Percentiles rank a stretch among this genome's conserved stretches.
Conservation (phyloP, 169 alveolate species). For the Eimeria sp. region DNA sequence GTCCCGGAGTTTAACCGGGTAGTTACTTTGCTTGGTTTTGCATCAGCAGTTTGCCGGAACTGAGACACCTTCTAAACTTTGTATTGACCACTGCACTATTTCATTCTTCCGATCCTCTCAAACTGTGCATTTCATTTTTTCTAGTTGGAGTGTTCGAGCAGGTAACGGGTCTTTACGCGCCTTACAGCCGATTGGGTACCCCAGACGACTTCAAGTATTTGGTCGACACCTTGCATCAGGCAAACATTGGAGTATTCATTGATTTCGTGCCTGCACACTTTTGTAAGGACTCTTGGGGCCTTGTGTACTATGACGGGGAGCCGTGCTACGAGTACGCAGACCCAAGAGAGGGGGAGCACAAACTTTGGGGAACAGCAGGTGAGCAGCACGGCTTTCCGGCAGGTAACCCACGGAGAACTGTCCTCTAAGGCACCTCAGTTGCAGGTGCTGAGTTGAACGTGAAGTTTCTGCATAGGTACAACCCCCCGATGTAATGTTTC, state of each 20-base stretch:
- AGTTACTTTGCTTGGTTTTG: neutral
- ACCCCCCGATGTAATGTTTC: neutral
- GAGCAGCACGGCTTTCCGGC: neutral
- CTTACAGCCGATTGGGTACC: slow-evolving; percentile 88
- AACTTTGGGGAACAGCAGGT: slow-evolving; percentile 89
- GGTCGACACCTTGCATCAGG: slow-evolving; percentile 87
- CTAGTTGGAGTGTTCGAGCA: neutral
- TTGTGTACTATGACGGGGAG: slow-evolving; percentile 88
- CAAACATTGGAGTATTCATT: slow-evolving; percentile 88
- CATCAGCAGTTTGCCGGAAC: neutral
- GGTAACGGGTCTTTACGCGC: slow-evolving; percentile 89
- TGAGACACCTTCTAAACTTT: neutral
- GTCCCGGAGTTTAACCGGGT: neutral
- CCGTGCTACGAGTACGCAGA: slow-evolving; percentile 89
- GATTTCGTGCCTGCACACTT: slow-evolving; percentile 90
- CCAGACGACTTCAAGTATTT: slow-evolving; percentile 89
- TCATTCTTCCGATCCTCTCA: neutral
- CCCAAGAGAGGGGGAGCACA: slow-evolving; percentile 90
- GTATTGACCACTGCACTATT: neutral
- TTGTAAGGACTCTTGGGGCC: slow-evolving; percentile 89
- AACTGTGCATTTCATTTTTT: neutral
- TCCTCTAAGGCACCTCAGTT: neutral
- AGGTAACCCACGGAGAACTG: neutral
- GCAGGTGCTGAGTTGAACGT: neutral
- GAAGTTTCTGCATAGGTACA: neutral